Evolutionary conservation across 805 yeast genomes (phyloP).

Genomic region (Wickerhamiella shivajii): DNA sequence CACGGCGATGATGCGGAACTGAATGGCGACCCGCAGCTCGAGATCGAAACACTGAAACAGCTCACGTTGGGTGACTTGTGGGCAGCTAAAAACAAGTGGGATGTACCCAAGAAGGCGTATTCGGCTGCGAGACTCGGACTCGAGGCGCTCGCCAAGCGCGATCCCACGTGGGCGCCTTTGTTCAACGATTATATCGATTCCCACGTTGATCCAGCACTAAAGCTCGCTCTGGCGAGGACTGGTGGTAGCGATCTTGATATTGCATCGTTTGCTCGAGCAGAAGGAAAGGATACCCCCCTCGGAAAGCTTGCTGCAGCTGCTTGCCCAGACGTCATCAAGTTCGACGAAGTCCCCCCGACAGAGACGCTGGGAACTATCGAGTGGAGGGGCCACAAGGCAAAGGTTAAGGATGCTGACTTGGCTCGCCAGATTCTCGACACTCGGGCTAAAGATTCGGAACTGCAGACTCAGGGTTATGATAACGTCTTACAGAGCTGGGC

Average conservation of each 20-base stretch:
- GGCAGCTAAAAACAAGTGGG: constrained; percentile 47
- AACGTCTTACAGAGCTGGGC: constrained; percentile 48
- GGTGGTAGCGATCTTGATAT: constrained; percentile 7
- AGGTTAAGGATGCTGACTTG: constrained; percentile 53
- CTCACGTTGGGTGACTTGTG: constrained; percentile 30
- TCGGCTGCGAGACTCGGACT: constrained; percentile 50
- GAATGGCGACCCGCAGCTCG: constrained; percentile 12
- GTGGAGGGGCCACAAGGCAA: constrained; percentile 52
- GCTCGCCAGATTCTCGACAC: constrained; percentile 31
- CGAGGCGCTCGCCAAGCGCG: constrained; percentile 34
- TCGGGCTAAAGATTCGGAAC: constrained; percentile 14
- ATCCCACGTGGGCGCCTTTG: constrained; percentile 22
- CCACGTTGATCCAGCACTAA: constrained; percentile 52
- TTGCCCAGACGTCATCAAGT: constrained; percentile 22
- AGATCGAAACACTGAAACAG: constrained; percentile 15
- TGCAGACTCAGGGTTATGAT: constrained; percentile 33
- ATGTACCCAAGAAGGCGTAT: constrained; percentile 34
- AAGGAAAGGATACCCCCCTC: constrained; percentile 22
- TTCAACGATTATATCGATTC: constrained; percentile 43
- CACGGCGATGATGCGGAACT: constrained; percentile 27
- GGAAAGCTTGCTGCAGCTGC: constrained; percentile 28
- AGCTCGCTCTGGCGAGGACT: constrained; percentile 36
- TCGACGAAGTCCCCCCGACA: constrained; percentile 15
- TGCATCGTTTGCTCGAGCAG: constrained; percentile 1
- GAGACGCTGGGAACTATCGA: constrained; percentile 32